Evolutionary conservation across 1,139 yeast species (phyloP).

Genomic region (Spencermartinsiella ligniputridi): DNA sequence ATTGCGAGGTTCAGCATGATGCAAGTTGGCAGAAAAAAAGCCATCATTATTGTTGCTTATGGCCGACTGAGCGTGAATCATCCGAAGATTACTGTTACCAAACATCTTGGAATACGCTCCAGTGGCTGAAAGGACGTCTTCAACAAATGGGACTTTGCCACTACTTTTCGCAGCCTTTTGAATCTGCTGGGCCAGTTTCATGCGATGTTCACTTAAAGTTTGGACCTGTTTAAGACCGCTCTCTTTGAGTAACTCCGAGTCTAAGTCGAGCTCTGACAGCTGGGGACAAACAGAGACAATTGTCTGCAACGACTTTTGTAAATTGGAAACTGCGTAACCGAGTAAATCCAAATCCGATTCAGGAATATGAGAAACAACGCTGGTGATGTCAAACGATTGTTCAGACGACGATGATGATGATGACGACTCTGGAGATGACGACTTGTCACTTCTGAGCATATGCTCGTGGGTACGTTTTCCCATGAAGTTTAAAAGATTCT

Average conservation of each 20-base stretch:
- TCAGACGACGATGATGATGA: background rate
- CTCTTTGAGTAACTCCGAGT: background rate
- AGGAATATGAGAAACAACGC: background rate
- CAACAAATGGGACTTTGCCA: background rate
- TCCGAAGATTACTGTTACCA: background rate
- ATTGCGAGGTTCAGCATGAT: background rate
- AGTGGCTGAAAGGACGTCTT: background rate
- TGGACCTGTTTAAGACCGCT: background rate
- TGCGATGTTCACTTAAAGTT: background rate
- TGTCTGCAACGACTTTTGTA: background rate
- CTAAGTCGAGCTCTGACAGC: background rate
- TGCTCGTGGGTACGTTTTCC: background rate
- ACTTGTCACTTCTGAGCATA: background rate
- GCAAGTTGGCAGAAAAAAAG: too few species aligned
- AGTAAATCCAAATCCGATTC: background rate
- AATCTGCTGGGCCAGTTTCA: conserved; percentile 1
- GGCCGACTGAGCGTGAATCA: too few species aligned
- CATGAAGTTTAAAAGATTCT: too few species aligned
- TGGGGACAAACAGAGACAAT: background rate
- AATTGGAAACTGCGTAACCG: background rate
- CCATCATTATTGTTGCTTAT: too few species aligned
- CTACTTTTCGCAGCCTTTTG: background rate
- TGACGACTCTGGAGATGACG: background rate
- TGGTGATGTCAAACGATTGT: background rate
- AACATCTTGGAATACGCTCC: background rate